Percentiles rank a stretch among this genome's conserved stretches.
phyloP scores from a whole-genome alignment of 169 alveolate genomes.

The Sarcocystis neurona region DNA sequence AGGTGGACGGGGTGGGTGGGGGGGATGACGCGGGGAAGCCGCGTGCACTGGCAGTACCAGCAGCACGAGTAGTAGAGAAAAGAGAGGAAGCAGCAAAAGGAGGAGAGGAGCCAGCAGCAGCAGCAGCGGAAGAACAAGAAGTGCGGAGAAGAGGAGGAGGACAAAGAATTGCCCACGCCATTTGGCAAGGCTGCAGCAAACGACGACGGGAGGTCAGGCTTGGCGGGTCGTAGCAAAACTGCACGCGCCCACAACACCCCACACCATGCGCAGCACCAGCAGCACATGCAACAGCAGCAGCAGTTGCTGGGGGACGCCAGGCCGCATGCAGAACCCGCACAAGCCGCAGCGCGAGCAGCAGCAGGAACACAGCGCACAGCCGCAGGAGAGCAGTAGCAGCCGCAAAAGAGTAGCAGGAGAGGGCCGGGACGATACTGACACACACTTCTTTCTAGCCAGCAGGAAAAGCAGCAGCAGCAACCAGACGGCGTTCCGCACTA shows the following conservation, averaged over 20 bases:
- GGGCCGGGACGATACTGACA: no score
- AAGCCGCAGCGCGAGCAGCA: no score
- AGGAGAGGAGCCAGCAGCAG: neutral
- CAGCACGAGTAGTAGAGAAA: neutral
- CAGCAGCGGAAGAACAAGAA: neutral
- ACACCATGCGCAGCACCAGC: neutral
- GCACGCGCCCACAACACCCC: neutral
- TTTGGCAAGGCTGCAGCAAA: neutral
- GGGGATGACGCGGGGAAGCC: no score
- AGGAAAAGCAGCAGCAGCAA: no score
- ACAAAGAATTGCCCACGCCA: constrained; percentile 12
- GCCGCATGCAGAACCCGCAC: no score
- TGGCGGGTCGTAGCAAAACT: neutral
- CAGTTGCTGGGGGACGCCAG: no score
- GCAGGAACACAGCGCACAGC: no score
- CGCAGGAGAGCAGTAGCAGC: no score
- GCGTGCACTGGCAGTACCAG: neutral
- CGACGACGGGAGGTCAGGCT: neutral
- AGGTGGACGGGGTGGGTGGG: neutral
- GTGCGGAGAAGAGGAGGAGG: neutral
- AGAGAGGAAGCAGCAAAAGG: neutral
- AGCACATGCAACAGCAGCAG: neutral
- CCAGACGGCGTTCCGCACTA: no score
- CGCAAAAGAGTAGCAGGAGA: no score
- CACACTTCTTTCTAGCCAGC: no score